Percentiles rank a stretch among this genome's conserved stretches.
phyloP scores from a whole-genome alignment of 2,329 filamentous ascomycete genomes.

The Fusarium sp. region DNA sequence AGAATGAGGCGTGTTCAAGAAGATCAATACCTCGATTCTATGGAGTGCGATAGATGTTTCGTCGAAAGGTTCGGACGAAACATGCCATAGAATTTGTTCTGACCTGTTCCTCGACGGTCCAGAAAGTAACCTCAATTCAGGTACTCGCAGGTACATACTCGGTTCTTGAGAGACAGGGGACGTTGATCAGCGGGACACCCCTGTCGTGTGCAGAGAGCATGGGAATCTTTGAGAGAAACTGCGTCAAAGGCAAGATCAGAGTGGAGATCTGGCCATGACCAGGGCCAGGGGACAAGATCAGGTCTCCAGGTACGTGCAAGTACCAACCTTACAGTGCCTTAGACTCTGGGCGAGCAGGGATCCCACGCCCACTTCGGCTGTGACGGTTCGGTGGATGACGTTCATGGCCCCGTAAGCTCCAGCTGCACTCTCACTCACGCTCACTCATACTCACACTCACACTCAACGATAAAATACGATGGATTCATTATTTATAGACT shows the following conservation, averaged over 20 bases:
- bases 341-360: slow-evolving; percentile 9
- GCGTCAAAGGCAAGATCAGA: slow-evolving; percentile 26
- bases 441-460: neutral
- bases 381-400: slow-evolving; percentile 36
- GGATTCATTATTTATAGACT: slow-evolving; percentile 39
- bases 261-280: slow-evolving; percentile 28
- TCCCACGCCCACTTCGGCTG: slow-evolving; percentile 28
- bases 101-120: neutral
- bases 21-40: neutral
- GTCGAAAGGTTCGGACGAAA: slow-evolving; percentile 13
- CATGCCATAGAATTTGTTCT: neutral
- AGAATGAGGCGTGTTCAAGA: neutral
- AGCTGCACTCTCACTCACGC: neutral
- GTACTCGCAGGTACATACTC: slow-evolving; percentile 30
- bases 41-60: slow-evolving; percentile 4
- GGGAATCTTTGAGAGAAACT: slow-evolving; percentile 28
- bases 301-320: slow-evolving; percentile 20
- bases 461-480: slow-evolving; percentile 25
- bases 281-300: slow-evolving; percentile 20
- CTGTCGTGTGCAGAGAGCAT: slow-evolving; percentile 21
- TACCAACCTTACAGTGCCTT: neutral
- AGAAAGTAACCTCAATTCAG: slow-evolving; percentile 2
- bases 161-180: slow-evolving; percentile 27
- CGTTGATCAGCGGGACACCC: slow-evolving; percentile 36
- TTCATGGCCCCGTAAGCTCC: slow-evolving; percentile 26